Base-by-base conservation (phyloP, 345 rosid genomes). In the Noccaea bulbosa region DNA sequence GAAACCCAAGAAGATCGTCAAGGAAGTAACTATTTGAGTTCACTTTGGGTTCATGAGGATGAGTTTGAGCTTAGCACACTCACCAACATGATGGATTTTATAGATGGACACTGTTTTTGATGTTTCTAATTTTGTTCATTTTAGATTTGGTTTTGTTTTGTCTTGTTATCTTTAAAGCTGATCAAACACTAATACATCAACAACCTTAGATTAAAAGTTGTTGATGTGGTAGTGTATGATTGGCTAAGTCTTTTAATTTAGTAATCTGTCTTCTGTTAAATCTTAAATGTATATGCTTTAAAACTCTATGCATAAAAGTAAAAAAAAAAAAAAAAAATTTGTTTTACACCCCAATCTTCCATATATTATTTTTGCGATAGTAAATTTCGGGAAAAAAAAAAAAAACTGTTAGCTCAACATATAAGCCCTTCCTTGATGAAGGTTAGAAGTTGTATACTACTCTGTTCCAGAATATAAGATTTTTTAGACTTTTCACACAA, bases 31-130 rank as follows among this genome's bases (percentile, higher is more conserved):
- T 73, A 58, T 54, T 35, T 74, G 70, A 78, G 67, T 69, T 69
- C 88, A 52, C 75, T 79, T 52, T 84, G 88, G 82, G 46, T 77
- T 77, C 70, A 78, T 71, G 82, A 71, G 39, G 77, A 73, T 67
- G 81, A 79, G 17, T 62, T 78, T 30, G 81, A 81, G 62, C 67
- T 85, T 33, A 77, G 81, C 41, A 49, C 69, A 52, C 70, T 80
- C 65, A 66, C 64, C 65, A 76, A 70, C 66, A 79, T 81, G 76
- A 64, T 79, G 79, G 85, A 82, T 30, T 71, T 79, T 43, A 70
- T 82, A 59, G 76, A 84, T 44, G 82, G 69, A 7, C 78, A 47
- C 41, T 77, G 77, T 67, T 76, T 79, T 66, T 41, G 65, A 76
- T 76, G 16, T 57, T 74, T 41, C 0, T 34, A 0, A 27, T 27